Evolutionary conservation across 441 rosid genomes (phyloP), one percentile per base, ranked within the genome.

Genomic region (Breynia disticha): DNA sequence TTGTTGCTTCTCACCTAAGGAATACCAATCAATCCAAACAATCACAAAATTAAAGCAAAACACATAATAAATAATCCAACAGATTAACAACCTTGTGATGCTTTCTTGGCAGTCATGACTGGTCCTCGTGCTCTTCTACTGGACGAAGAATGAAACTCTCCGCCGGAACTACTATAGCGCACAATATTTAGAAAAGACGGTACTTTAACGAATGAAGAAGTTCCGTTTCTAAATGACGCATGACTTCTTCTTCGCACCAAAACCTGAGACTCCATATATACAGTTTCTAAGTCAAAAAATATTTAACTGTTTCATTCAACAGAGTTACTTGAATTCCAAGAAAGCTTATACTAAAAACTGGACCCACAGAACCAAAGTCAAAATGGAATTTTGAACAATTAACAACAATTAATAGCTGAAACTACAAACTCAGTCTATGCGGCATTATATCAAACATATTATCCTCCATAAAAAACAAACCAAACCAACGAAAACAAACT

Each of bases 81-180:
- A 6, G 21, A 16, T 35, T 57, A 55, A 63, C 54, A 56, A 86
- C 97, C 97, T 77, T 75, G 72, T 35, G 94, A 54, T 28, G 83
- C 76, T 69, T 80, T 93, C 72, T 88, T 93, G 10, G 93, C 95
- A n/a, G 95, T 88, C 97, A 86, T 82, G 22, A 83, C 85, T 19
- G 95, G 95, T 35, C 97, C 95, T 60, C 95, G 79, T 48, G 98
- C 77, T 77, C 98, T 77, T 65, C 90, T 61, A 67, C 86, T 86
- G 11, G 97, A 91, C 19, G 75, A 71, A 72, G 70, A 70, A 67
- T 32, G 61, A 62, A 74, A 70, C 55, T 81, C 80, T 15, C 64
- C 70, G 45, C 62, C 46, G 0, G 83, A 66, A 56, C 50, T 70
- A 61, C 84, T 81, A 68, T 63, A 72, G 39, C 53, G 61, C 7